These are phyloP conservation scores for Brassica incana DNA, from an alignment of 345 rosid species.

Conservation along the genomic window DNA sequence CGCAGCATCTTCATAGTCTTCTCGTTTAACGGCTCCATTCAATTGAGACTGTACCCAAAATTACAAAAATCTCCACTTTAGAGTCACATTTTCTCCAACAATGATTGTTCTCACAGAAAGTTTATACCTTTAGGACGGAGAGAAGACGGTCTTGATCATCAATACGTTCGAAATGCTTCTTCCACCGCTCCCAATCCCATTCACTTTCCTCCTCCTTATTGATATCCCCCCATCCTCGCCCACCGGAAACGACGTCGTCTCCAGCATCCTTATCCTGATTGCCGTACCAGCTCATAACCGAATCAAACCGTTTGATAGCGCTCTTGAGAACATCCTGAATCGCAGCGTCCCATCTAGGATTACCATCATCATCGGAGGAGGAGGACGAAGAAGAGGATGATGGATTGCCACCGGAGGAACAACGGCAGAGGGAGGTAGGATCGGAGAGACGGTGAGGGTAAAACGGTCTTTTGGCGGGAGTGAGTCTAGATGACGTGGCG, in stretches of 20 bases:
- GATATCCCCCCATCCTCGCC: too few species aligned
- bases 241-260: constrained; percentile 23
- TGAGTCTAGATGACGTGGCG: constrained; percentile 35
- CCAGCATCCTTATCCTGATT: constrained; percentile 21
- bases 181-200: constrained; percentile 96
- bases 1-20: constrained; percentile 84
- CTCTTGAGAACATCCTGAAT: constrained; percentile 53
- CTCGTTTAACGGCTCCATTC: constrained; percentile 52
- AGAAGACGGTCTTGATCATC: constrained; percentile 82
- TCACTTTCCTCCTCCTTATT: constrained; percentile 39
- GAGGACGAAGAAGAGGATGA: constrained; percentile 36
- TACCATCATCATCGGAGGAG: constrained; percentile 30
- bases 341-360: constrained; percentile 55
- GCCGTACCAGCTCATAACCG: constrained; percentile 41
- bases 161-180: constrained; percentile 69
- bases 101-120: too few species aligned
- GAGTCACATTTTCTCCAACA: too few species aligned
- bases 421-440: constrained; percentile 43
- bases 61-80: background rate
- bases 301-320: constrained; percentile 60
- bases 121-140: constrained; percentile 63
- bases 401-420: constrained; percentile 42
- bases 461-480: constrained; percentile 38
- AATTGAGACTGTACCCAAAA: constrained; percentile 58
- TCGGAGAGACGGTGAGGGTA: constrained; percentile 44